Evolutionary conservation across 805 yeast genomes (phyloP).

Genomic region (Kodamaea jinghongensis): DNA sequence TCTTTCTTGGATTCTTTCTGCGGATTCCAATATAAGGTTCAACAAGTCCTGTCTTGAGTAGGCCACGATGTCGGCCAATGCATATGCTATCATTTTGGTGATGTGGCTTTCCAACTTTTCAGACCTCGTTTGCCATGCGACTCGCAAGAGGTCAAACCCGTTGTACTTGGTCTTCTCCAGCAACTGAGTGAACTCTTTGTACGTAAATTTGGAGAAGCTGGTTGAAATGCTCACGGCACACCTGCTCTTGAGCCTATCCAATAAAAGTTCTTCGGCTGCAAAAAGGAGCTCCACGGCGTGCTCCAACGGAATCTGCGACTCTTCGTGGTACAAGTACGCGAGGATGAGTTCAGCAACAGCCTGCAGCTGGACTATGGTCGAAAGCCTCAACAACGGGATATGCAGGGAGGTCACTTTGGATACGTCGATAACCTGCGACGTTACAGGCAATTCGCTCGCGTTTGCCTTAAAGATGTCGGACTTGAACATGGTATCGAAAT

Average conservation of each 20-base stretch:
- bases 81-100: conserved; percentile 55
- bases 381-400: conserved; percentile 5
- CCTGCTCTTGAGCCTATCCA: conserved; percentile 64
- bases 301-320: conserved; percentile 47
- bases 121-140: conserved; percentile 66
- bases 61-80: conserved; percentile 37
- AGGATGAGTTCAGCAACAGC: conserved; percentile 47
- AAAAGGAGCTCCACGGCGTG: conserved; percentile 54
- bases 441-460: conserved; percentile 16
- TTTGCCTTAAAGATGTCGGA: conserved; percentile 35
- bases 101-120: conserved; percentile 63
- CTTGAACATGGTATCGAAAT: conserved; percentile 60
- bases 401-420: conserved; percentile 1
- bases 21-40: conserved; percentile 39
- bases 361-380: no score
- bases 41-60: conserved; percentile 27
- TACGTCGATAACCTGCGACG: conserved; percentile 4
- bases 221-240: conserved; percentile 52
- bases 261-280: conserved; percentile 56
- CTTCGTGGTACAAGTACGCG: conserved; percentile 59
- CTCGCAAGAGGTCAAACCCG: conserved; percentile 55
- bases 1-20: conserved; percentile 54
- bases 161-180: conserved; percentile 30
- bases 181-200: conserved; percentile 18
- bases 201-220: conserved; percentile 18